phyloP scores from a whole-genome alignment of 164 flowering plant genomes.

The Tetracentron sinense region DNA sequence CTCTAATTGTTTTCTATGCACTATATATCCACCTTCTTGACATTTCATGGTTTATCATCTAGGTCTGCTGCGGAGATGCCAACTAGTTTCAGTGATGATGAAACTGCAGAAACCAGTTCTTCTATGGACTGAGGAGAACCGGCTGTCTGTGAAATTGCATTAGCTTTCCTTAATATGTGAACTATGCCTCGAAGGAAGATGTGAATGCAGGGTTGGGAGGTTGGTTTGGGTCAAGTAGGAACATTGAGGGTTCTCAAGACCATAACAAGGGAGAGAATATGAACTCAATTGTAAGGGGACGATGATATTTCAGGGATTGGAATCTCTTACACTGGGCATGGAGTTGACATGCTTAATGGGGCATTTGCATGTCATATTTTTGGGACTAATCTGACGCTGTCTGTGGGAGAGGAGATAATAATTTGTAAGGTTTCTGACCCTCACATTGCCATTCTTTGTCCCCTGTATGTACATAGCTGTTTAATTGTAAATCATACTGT shows the following conservation, averaged over 20 bases:
- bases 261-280: neutral
- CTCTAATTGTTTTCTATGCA: neutral
- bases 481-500: too few relatives aligned
- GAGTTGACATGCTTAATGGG: too few relatives aligned
- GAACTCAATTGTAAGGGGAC: neutral
- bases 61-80: conserved; percentile 47
- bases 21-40: conserved; percentile 6
- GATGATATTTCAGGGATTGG: too few relatives aligned
- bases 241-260: neutral
- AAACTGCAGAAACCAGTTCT: conserved; percentile 57
- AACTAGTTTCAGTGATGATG: conserved; percentile 65
- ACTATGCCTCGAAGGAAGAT: neutral
- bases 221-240: too few relatives aligned
- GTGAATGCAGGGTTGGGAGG: neutral
- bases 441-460: too few relatives aligned
- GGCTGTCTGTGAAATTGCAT: neutral
- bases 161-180: neutral
- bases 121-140: conserved; percentile 35
- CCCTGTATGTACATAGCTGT: too few relatives aligned
- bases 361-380: neutral
- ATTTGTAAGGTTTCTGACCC: too few relatives aligned
- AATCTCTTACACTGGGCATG: too few relatives aligned
- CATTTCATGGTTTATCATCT: conserved; percentile 9
- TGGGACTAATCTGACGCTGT: too few relatives aligned
- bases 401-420: neutral